These are phyloP conservation scores for Iris pallida DNA, from an alignment of 116 monocot species.

Conservation along the genomic window DNA sequence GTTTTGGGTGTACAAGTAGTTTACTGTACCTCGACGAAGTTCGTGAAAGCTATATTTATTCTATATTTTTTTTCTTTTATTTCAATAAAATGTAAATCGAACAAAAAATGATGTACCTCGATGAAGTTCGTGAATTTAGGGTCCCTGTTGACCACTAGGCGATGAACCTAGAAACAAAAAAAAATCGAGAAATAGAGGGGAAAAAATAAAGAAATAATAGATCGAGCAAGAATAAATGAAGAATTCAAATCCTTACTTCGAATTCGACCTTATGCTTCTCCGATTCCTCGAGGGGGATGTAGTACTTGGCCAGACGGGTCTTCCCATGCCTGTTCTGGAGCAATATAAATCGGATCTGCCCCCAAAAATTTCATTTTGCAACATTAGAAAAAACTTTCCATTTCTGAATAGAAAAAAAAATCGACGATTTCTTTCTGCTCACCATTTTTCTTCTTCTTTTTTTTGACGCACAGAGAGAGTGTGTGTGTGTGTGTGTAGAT, in stretches of 20 bases:
- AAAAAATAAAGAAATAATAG: background rate
- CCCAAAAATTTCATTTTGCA: too few species aligned
- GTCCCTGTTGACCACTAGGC: slow-evolving; percentile 88
- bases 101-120: slow-evolving; percentile 40
- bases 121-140: slow-evolving; percentile 99
- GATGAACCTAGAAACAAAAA: slow-evolving; percentile 68
- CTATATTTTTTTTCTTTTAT: too few species aligned
- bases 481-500: too few species aligned
- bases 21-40: too few species aligned
- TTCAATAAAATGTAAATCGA: too few species aligned
- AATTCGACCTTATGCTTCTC: slow-evolving; percentile 99
- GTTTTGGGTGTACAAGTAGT: too few species aligned
- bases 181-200: slow-evolving; percentile 1
- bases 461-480: too few species aligned
- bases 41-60: too few species aligned
- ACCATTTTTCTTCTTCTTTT: too few species aligned
- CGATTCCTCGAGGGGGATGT: slow-evolving; percentile 89
- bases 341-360: slow-evolving; percentile 95
- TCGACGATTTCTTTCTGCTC: too few species aligned
- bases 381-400: too few species aligned
- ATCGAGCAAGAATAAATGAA: background rate
- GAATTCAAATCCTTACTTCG: slow-evolving; percentile 47
- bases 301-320: slow-evolving; percentile 97
- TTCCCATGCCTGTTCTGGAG: slow-evolving; percentile 98
- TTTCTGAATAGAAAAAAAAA: too few species aligned